Conservation (phyloP, 257 asterid species). For the Linderniella brevidens region DNA sequence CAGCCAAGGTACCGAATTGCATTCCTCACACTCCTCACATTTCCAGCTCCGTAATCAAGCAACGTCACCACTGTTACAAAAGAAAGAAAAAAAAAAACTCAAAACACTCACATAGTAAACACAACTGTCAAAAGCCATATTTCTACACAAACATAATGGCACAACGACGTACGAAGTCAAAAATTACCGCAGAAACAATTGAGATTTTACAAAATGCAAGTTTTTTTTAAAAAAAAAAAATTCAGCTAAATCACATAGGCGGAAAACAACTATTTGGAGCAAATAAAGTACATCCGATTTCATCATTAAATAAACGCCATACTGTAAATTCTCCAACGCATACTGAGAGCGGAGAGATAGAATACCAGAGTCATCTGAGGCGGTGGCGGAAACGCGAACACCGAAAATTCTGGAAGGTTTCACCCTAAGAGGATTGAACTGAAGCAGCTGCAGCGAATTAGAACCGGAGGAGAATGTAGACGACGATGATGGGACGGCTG, state of each 20-base stretch:
- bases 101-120: background rate
- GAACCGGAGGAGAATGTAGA: constrained; percentile 13
- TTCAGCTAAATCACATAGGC: too few relatives aligned
- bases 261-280: too few relatives aligned
- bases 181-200: too few relatives aligned
- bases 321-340: background rate
- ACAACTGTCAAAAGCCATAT: background rate
- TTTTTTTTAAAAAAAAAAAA: too few relatives aligned
- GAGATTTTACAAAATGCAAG: too few relatives aligned
- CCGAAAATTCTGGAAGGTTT: constrained; percentile 30
- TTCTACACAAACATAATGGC: too few relatives aligned
- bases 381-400: constrained; percentile 37
- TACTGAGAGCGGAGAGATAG: too few relatives aligned
- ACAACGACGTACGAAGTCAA: too few relatives aligned
- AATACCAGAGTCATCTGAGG: constrained; percentile 40
- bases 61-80: constrained; percentile 52
- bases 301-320: background rate
- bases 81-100: background rate
- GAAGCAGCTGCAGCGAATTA: constrained; percentile 17
- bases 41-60: constrained; percentile 98
- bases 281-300: too few relatives aligned
- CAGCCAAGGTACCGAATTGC: constrained; percentile 74
- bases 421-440: constrained; percentile 19
- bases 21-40: constrained; percentile 82
- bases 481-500: constrained; percentile 18